Evolutionary conservation across 2,329 filamentous ascomycete species (phyloP).

Genomic region (Fusarium incarnatum): DNA sequence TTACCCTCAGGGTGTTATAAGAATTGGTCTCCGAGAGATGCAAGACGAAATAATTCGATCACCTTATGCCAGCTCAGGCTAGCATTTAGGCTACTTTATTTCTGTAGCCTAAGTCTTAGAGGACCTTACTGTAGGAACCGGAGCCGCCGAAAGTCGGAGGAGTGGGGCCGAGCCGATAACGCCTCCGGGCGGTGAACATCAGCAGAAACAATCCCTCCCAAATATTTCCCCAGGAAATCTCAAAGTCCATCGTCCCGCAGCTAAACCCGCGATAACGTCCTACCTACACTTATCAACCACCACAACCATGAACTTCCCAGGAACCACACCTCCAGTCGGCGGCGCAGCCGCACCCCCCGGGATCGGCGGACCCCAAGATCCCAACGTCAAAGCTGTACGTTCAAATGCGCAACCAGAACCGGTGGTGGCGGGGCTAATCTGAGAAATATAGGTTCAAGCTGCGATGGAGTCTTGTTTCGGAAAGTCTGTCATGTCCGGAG

Average conservation of each 20-base stretch:
- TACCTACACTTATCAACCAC: constrained; percentile 3
- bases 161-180: constrained; percentile 40
- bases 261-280: constrained; percentile 36
- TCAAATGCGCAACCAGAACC: constrained; percentile 3
- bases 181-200: constrained; percentile 49
- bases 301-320: constrained; percentile 55
- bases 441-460: constrained; percentile 74
- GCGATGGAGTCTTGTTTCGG: constrained; percentile 93
- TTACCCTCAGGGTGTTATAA: too few relatives aligned
- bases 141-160: constrained; percentile 28
- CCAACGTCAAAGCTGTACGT: constrained; percentile 64
- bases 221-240: constrained; percentile 37
- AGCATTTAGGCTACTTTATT: too few relatives aligned
- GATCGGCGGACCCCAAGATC: constrained; percentile 58
- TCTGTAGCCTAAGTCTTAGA: too few relatives aligned
- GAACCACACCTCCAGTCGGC: constrained; percentile 44
- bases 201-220: constrained; percentile 57
- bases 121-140: not conserved
- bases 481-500: constrained; percentile 90
- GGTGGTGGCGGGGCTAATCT: constrained; percentile 14
- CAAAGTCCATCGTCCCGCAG: constrained; percentile 29
- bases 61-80: too few relatives aligned
- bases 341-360: constrained; percentile 39
- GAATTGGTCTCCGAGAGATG: too few relatives aligned
- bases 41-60: too few relatives aligned